These are phyloP conservation scores for Penicillium steckii DNA, from an alignment of 495 filamentous ascomycete species.

Conservation along the genomic window DNA sequence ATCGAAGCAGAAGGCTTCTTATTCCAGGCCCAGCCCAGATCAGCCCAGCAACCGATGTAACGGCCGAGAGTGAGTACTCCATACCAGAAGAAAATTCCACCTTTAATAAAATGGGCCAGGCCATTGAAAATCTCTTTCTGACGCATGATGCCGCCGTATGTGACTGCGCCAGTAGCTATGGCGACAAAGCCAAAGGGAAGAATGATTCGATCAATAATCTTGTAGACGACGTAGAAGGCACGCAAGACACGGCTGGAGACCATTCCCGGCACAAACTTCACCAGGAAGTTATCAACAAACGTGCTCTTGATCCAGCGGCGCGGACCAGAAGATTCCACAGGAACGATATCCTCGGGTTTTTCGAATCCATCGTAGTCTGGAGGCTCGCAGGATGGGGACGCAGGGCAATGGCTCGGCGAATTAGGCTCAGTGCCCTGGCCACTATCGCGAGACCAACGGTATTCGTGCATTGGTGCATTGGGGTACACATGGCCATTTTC, in stretches of 20 bases:
- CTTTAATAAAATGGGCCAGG: constrained; percentile 92
- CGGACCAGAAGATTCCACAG: constrained; percentile 28
- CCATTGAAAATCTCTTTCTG: constrained; percentile 72
- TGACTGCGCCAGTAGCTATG: constrained; percentile 62
- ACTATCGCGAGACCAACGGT: constrained; percentile 80
- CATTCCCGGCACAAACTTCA: constrained; percentile 50
- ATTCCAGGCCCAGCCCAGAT: constrained; percentile 97
- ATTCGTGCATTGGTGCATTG: constrained; percentile 38
- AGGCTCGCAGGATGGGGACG: constrained; percentile 52
- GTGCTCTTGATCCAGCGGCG: constrained; percentile 46
- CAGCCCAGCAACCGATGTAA: constrained; percentile 86
- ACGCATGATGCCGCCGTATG: constrained; percentile 69
- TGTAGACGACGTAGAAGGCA: constrained; percentile 56
- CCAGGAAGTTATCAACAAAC: constrained; percentile 46
- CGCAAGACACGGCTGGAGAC: constrained; percentile 61
- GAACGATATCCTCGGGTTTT: constrained; percentile 47
- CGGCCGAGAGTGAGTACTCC: constrained; percentile 85
- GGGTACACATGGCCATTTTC: constrained; percentile 53
- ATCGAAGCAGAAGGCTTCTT: constrained; percentile 63
- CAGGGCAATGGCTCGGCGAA: constrained; percentile 65
- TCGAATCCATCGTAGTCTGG: constrained; percentile 55
- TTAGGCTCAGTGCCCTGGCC: constrained; percentile 81
- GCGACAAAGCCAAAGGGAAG: constrained; percentile 64
- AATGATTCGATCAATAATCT: constrained; percentile 59
- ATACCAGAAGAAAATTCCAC: constrained; percentile 95